Evolutionary conservation across 768 basidiomycete genomes (phyloP), one percentile per base, ranked within the genome.

Genomic region (Inosperma sp.): DNA sequence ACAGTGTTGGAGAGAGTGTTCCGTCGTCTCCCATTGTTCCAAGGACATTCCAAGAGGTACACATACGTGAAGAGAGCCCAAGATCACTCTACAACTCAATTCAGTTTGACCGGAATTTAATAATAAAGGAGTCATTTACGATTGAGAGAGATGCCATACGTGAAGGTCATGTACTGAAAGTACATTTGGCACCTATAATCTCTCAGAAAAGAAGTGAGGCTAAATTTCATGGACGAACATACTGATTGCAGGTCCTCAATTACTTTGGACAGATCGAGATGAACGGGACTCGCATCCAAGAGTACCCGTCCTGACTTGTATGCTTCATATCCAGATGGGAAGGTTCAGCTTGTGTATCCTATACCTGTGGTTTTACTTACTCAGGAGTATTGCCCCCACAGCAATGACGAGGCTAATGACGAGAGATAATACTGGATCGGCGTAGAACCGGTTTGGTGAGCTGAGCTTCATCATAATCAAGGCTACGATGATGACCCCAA

Each of bases 131-230:
- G 19, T 26, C n/a, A 62, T 73, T 53, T 59, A 79, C 78, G 71
- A 71, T 61, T 81, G 76, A 7, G 78, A 79, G 10, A 81, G 65
- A 52, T 79, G 76, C 79, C 78, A 79, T 17, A 79, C 74, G 58
- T 80, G 77, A 30, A 80, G 61, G 57, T 78, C 77, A 57, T 78
- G 78, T 7, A 80, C 64, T 4, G 75, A 72, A 9, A 72, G 58
- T 0, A 80, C 78, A 47, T 71, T 66, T 3, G 75, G 74, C 41
- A 75, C 58, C 77, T 79, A 44, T 27, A 48, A 49, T 39, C 41
- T 26, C 27, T 5, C 49, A 51, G 14, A 41, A 31, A 51, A 23
- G 34, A 33, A 37, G 21, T 37, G 34, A 26, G 39, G 33, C 37
- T 37, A 40, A 13, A 29, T 17, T 39, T 30, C 14, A 47, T 23